Base-by-base conservation (phyloP, 1,284 basidiomycete genomes). In the Porodaedalea pini region DNA sequence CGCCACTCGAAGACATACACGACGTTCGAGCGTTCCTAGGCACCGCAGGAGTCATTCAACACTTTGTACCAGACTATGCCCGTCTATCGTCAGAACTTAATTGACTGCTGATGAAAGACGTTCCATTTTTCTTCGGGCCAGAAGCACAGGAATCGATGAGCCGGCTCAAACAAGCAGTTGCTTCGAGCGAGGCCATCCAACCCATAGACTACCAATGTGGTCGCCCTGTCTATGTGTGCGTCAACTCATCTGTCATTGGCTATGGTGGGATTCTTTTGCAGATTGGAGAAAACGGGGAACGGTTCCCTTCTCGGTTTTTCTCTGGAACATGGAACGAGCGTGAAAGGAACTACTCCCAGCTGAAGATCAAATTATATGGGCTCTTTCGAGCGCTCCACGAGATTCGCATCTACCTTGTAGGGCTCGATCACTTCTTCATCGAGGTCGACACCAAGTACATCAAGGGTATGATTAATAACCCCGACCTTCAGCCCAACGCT, bases 401-500 rank as follows among this genome's bases (percentile, higher is more conserved):
- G n/a, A 7, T 31, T 7, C 34, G 34, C 3, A 44, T 68, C 25
- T 69, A 64, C 50, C 55, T 74, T 4, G 56, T 70, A 8, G 71
- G 71, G 0, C 57, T 68, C 1, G 31, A 54, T 7, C 66, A 65
- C 1, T 60, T 73, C 5, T 54, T 62, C 0, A 65, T 76, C 0
- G 72, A 76, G 58, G 66, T 69, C 0, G 71, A 76, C 50, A 70
- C 74, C 0, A 67, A 66, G 17, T 74, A 71, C 47, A 69, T 77
- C 21, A 67, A 19, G n/a, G n/a, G n/a, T n/a, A n/a, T n/a, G n/a
- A n/a, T n/a, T n/a, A n/a, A n/a, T n/a, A n/a, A n/a, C n/a, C 74
- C 71, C 0, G 70, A 72, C 44, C 57, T 74, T 2, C 68, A 69
- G 5, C 73, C 73, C 0, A 74, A 71, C 51, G 71, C 72, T 0